A percentile compares a stretch with the other conserved stretches of the same genome.
Evolutionary conservation across 805 yeast genomes (phyloP).

Genomic region (Lachancea kluyveri): DNA sequence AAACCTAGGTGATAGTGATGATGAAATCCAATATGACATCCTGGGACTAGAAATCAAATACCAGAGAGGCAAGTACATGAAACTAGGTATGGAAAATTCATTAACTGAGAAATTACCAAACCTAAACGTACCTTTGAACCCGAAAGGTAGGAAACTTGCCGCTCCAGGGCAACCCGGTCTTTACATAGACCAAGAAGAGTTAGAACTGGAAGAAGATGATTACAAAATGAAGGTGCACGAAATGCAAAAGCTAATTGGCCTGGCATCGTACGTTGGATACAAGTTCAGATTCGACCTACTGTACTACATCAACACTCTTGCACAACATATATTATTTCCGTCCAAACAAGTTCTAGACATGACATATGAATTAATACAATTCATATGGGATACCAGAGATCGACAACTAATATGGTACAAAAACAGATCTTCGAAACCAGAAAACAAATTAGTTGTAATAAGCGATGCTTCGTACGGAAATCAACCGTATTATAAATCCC

Average conservation of each 20-base stretch:
- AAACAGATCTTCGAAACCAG: neutral
- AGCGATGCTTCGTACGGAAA: conserved; percentile 1
- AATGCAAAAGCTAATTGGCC: conserved; percentile 10
- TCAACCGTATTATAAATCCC: conserved; percentile 1
- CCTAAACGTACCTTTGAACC: no score
- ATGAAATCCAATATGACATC: conserved; percentile 12
- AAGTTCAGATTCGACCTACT: conserved; percentile 11
- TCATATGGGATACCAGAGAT: conserved; percentile 1
- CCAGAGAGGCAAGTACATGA: conserved; percentile 4
- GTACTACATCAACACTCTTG: conserved; percentile 11
- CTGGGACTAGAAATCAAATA: conserved; percentile 12
- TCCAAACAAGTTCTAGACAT: conserved; percentile 1
- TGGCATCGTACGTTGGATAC: conserved; percentile 12
- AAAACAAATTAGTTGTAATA: neutral
- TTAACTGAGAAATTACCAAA: conserved; percentile 7
- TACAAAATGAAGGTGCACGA: conserved; percentile 7
- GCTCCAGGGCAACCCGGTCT: conserved; percentile 11
- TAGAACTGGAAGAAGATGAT: conserved; percentile 2
- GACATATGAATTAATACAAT: neutral
- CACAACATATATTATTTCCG: conserved; percentile 7
- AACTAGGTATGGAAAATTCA: conserved; percentile 12
- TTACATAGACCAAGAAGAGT: conserved; percentile 5
- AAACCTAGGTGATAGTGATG: conserved; percentile 9
- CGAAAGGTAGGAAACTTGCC: conserved; percentile 4
- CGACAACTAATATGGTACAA: neutral